Evolutionary conservation across 1,139 yeast species (phyloP).

Genomic region (Suhomyces taliae): DNA sequence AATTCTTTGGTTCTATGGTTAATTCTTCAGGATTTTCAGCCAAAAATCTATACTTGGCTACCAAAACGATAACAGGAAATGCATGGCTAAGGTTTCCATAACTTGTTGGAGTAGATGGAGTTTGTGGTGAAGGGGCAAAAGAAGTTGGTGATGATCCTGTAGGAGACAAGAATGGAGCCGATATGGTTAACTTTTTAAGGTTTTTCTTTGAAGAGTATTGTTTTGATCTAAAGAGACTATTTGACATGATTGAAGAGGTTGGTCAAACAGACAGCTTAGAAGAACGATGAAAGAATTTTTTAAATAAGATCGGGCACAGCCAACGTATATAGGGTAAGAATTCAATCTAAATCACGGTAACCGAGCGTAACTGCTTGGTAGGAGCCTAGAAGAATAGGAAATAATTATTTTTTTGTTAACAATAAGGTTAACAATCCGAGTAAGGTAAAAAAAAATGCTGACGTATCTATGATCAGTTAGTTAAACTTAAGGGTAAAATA

Average conservation of each 20-base stretch:
- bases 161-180: conserved; percentile 24
- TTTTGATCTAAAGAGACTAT: conserved; percentile 30
- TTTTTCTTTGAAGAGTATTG: conserved; percentile 28
- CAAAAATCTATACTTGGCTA: conserved; percentile 18
- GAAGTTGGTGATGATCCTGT: conserved; percentile 4
- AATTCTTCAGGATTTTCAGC: conserved; percentile 20
- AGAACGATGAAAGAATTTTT: neutral
- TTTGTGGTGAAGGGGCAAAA: conserved; percentile 4
- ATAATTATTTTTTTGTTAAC: conserved; percentile 1
- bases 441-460: too few species aligned
- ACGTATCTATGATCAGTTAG: too few species aligned
- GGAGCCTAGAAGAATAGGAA: conserved; percentile 4
- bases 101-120: conserved; percentile 6
- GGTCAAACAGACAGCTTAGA: neutral
- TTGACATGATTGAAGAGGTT: conserved; percentile 22
- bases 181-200: conserved; percentile 31
- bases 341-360: neutral
- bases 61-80: conserved; percentile 16
- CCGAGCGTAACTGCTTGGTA: conserved; percentile 7
- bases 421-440: conserved; percentile 1
- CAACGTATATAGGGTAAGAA: neutral
- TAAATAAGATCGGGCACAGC: neutral
- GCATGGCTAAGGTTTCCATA: conserved; percentile 2
- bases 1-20: conserved; percentile 18
- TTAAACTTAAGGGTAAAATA: too few species aligned